phyloP scores from a whole-genome alignment of 192 early-diverging fungal genomes.

The Gamsiella multidivaricata region DNA sequence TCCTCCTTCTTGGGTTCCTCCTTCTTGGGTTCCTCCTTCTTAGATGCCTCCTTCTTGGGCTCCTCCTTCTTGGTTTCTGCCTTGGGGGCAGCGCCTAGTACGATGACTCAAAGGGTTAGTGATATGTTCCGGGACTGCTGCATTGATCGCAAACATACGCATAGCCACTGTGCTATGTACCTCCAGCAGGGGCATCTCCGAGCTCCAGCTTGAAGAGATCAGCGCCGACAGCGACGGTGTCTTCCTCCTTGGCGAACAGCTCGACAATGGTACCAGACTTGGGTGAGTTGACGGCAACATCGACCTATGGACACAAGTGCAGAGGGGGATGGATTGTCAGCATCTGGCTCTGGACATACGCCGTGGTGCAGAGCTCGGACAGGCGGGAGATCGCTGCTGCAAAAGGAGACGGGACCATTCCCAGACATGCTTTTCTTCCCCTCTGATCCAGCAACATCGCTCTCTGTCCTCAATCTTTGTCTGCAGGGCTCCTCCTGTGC shows the following conservation, averaged over 20 bases:
- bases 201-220: constrained; percentile 94
- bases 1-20: constrained; percentile 56
- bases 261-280: constrained; percentile 90
- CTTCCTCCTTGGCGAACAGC: constrained; percentile 85
- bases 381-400: too few species aligned
- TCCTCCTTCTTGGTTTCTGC: constrained; percentile 52
- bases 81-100: constrained; percentile 52
- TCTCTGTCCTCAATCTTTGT: not conserved
- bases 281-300: constrained; percentile 97
- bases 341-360: too few species aligned
- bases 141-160: not conserved
- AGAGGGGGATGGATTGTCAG: too few species aligned
- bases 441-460: not conserved
- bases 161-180: constrained; percentile 34
- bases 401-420: too few species aligned
- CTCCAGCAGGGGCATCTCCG: constrained; percentile 73
- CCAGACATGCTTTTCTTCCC: too few species aligned
- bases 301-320: too few species aligned
- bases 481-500: too few species aligned
- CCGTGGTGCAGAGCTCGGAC: too few species aligned
- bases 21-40: constrained; percentile 58
- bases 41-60: constrained; percentile 54
- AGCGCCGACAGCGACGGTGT: constrained; percentile 89
- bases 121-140: not conserved
- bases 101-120: not conserved